These are phyloP conservation scores for Spergularia bocconei DNA, from an alignment of 148 eudicot genomes.

Conservation along the genomic window DNA sequence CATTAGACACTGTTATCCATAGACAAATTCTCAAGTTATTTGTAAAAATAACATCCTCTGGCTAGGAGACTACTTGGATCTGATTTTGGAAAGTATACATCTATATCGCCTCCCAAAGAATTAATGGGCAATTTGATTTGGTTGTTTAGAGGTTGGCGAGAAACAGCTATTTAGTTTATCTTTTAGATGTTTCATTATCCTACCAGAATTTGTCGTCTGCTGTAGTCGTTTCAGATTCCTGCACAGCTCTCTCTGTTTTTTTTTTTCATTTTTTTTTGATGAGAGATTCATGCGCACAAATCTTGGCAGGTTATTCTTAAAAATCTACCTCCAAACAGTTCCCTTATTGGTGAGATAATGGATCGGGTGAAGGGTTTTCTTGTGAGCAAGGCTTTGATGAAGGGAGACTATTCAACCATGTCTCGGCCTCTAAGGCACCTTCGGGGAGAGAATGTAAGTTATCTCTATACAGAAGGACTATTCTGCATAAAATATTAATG, in stretches of 20 bases:
- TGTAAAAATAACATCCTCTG: not conserved
- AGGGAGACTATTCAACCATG: slow-evolving; percentile 66
- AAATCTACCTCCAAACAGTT: slow-evolving; percentile 89
- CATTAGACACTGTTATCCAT: not conserved
- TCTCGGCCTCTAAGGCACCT: slow-evolving; percentile 67
- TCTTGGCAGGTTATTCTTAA: slow-evolving; percentile 73
- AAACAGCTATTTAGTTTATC: not conserved
- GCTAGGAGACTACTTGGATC: not conserved
- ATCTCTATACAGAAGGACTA: slow-evolving; percentile 11
- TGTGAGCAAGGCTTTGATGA: slow-evolving; percentile 78
- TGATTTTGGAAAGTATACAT: not conserved
- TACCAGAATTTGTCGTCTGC: not conserved
- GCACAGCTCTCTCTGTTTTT: not conserved
- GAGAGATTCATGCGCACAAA: slow-evolving; percentile 9
- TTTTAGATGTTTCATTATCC: slow-evolving; percentile 8
- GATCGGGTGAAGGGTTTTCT: slow-evolving; percentile 87
- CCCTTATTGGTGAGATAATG: slow-evolving; percentile 86
- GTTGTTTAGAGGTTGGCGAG: no score
- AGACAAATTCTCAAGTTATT: not conserved
- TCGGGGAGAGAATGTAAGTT: slow-evolving; percentile 78
- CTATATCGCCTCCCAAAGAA: not conserved
- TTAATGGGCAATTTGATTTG: no score
- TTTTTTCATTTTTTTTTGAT: no score
- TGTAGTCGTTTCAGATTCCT: slow-evolving; percentile 6
- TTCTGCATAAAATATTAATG: not conserved